phyloP scores from a whole-genome alignment of 2,329 filamentous ascomycete species.

The Aspergillus proliferans region DNA sequence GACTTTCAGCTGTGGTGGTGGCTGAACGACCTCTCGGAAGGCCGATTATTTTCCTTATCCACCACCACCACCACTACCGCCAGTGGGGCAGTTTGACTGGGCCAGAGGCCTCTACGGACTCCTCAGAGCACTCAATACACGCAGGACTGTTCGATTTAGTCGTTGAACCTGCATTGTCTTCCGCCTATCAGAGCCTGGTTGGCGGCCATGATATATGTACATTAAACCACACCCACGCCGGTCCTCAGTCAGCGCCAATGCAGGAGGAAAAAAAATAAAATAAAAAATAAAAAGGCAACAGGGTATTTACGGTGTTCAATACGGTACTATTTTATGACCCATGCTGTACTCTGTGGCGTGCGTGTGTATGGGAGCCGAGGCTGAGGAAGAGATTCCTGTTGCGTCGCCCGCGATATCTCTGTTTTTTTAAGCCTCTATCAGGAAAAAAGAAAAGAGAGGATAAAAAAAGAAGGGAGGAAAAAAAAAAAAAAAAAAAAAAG shows the following conservation, averaged over 20 bases:
- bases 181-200: conserved; percentile 13
- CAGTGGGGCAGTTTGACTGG: not conserved
- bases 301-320: not conserved
- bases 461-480: not conserved
- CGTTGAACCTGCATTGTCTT: conserved; percentile 16
- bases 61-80: no score
- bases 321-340: not conserved
- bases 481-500: not conserved
- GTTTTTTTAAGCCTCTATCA: not conserved
- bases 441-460: not conserved
- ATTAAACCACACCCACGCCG: not conserved
- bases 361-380: no score
- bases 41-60: no score
- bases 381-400: not conserved
- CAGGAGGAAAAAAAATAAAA: not conserved
- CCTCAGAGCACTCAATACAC: not conserved
- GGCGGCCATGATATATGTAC: conserved; percentile 10
- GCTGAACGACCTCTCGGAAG: no score
- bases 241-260: not conserved
- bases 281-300: not conserved
- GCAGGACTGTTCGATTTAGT: conserved; percentile 6
- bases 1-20: no score
- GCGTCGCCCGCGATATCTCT: not conserved
- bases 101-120: not conserved
- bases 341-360: no score